These are phyloP conservation scores for Pugionium dolabratum DNA, from an alignment of 345 rosid species.

Conservation along the genomic window DNA sequence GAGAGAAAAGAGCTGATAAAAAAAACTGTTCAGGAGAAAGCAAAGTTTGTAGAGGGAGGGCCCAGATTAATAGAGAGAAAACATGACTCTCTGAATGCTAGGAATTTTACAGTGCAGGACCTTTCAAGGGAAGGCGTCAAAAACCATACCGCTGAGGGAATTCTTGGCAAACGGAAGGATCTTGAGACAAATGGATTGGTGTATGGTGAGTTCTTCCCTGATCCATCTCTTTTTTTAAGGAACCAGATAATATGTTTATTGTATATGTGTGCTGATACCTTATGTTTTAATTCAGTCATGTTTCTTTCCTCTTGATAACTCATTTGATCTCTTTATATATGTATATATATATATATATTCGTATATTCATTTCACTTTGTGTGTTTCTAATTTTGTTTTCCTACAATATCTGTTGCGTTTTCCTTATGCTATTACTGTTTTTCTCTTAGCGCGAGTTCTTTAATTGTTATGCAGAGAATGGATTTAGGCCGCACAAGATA, in stretches of 20 bases:
- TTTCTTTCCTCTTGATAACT: conserved; percentile 24
- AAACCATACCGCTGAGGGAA: conserved; percentile 34
- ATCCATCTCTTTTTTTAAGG: neutral
- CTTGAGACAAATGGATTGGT: conserved; percentile 56
- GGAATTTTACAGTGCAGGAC: conserved; percentile 21
- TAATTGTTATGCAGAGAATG: conserved; percentile 49
- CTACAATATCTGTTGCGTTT: neutral
- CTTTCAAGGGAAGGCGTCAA: conserved; percentile 21
- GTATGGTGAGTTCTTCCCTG: conserved; percentile 58
- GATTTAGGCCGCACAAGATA: conserved; percentile 49
- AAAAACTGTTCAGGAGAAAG: conserved; percentile 43
- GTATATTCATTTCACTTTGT: neutral
- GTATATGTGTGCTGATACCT: neutral
- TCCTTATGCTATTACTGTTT: conserved; percentile 1
- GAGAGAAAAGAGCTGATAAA: conserved; percentile 40
- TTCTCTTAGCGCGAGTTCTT: conserved; percentile 35
- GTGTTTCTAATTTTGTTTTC: conserved; percentile 1
- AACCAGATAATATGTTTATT: neutral
- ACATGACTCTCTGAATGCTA: conserved; percentile 20
- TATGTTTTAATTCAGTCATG: neutral
- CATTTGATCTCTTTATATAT: neutral
- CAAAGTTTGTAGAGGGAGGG: conserved; percentile 32
- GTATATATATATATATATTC: neutral
- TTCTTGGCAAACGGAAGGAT: conserved; percentile 62
- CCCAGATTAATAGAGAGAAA: conserved; percentile 21